phyloP scores from a whole-genome alignment of 169 alveolate species.

The Plasmodium cynomolgi region DNA sequence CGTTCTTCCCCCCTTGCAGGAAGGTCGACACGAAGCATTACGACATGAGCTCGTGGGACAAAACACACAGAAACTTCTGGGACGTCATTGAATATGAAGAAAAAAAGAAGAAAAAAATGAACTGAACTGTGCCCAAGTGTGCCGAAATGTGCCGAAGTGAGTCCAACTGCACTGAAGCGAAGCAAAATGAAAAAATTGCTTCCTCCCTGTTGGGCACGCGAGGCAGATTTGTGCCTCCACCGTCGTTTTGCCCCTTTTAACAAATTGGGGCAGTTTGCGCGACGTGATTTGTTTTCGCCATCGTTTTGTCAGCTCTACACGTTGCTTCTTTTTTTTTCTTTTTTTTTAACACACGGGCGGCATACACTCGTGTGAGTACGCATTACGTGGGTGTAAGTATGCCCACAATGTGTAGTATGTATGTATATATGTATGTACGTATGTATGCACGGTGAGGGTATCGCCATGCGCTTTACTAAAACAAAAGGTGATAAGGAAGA shows the following conservation, averaged over 20 bases:
- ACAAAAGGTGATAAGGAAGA: neutral
- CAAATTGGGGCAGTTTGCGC: neutral
- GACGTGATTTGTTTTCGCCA: neutral
- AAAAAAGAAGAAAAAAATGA: conserved; percentile 3
- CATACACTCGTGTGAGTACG: neutral
- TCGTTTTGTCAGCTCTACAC: neutral
- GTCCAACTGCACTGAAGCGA: neutral
- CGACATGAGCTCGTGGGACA: conserved; percentile 34
- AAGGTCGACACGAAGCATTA: conserved; percentile 28
- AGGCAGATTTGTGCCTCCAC: neutral
- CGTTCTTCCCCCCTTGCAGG: conserved; percentile 13
- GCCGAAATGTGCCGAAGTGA: neutral
- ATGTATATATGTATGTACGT: neutral
- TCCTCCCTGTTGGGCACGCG: neutral
- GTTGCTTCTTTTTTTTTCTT: neutral
- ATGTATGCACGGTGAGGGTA: neutral
- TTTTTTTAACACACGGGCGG: neutral
- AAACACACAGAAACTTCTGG: conserved; percentile 46
- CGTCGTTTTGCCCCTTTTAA: neutral
- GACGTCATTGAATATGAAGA: conserved; percentile 75
- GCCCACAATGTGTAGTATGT: neutral
- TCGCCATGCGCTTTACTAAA: neutral
- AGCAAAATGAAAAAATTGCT: neutral
- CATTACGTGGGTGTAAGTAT: neutral
- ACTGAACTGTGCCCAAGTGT: neutral